Evolutionary conservation across 345 rosid species (phyloP), one percentile per base, ranked within the genome.

Genomic region (Lumnitzera littorea): DNA sequence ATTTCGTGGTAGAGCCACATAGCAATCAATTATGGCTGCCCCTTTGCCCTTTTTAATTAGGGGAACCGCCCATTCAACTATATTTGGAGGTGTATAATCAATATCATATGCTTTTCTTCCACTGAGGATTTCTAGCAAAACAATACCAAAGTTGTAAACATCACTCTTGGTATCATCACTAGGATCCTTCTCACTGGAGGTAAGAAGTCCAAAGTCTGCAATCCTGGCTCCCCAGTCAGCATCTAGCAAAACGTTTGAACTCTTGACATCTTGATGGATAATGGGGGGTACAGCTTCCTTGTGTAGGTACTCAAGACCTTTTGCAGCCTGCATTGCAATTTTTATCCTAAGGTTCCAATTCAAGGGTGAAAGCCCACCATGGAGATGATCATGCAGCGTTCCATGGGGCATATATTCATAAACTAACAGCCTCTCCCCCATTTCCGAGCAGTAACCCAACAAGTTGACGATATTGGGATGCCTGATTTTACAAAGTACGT

Each of bases 321-420:
- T 89, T 0, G 97, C 88, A 8, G 87, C 85, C 72, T 89, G 96
- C 86, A 79, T 59, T 4, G 86, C 67, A 24, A 89, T 85, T 75
- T 74, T 82, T 49, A 89, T 54, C 72, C 97, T 72, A 31, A 78
- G 78, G 65, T 65, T 72, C 96, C 98, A 89, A 66, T 67, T 80
- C 59, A 87, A 60, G 5, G 91, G 96, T 27, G 96, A 87, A 56
- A 77, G 76, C 31, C 89, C 96, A 5, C 95, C 79, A 20, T 87
- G 97, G 47, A 89, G 84, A 62, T 85, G 96, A 46, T 87, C 95
- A 46, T 87, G 89, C 25, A 89, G 94, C 5, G 98, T 82, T 16
- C 96, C 98, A 29, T 80, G 91, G n/a, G 96, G 81, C 90, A 92
- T 87, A 46, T 78, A 83, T 76, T 92, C 98, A 48, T 87, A 89